Base-by-base conservation (phyloP, 495 filamentous ascomycete species). In the Aspergillus incahuasiensis region DNA sequence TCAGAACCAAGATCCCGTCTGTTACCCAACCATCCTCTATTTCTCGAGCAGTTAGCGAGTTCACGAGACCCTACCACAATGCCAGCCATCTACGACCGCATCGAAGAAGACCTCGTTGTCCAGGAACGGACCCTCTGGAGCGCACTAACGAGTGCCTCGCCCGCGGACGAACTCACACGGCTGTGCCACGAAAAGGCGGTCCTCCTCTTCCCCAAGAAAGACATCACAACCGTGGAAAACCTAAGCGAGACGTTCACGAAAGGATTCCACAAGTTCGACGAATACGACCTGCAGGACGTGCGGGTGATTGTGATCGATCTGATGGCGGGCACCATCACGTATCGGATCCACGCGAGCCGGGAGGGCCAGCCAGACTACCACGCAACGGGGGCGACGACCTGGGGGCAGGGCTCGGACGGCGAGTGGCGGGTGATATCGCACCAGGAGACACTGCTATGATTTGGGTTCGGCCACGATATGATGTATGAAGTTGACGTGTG, bases 381-480 rank as follows among this genome's bases (percentile, higher is more conserved):
- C 5, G 54, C 54, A 3, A 43, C 47, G 11, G 68, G 66, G 21
- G 71, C 70, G 30, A 70, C 69, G 30, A 77, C 74, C 4, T 77
- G 74, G 74, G 70, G 70, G 18, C 74, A 77, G 59, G 74, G 60
- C 3, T 71, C 70, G 1, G 74, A 77, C 56, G 74, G 74, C 9
- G 74, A 77, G 55, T 77, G 74, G 74, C 61, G 66, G 41, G 54
- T 77, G 25, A 65, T 67, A 15, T 55, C 53, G 6, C 74, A 77
- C 54, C 66, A 69, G 41, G 74, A 76, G 55, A 75, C 74, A 0
- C 55, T 74, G 35, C 22, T 69, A 34, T 74, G 61, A 54, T 42
- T 16, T 12, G 19, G 43, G 48, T 44, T 42, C 44, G 44, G 16
- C n/a, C 8, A 11, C 13, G 34, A 28, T 40, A 35, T 35, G 32